Evolutionary conservation across 2,329 filamentous ascomycete species (phyloP), one percentile per base, ranked within the genome.

Genomic region (Mycosphaerella sp.): DNA sequence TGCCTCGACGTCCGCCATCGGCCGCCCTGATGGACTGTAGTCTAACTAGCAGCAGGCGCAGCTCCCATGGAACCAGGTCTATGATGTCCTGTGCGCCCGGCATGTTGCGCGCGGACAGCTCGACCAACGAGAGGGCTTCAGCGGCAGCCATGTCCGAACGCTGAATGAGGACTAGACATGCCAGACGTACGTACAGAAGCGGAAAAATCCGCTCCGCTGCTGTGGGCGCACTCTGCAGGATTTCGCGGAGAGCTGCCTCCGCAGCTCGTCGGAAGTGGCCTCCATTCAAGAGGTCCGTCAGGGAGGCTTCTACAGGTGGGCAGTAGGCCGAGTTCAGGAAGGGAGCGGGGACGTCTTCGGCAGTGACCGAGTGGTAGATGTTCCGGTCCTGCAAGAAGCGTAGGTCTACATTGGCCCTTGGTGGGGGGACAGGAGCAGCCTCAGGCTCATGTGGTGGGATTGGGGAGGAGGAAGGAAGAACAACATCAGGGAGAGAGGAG

Each of bases 11-110:
- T 4, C 91, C 79, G 44, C 84, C 81, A 69, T 98, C 93, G 3
- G 85, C 85, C 57, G 93, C 94, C 1, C 88, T 89, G 41, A 95
- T 79, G 0, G 87, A 88, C 60, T 95, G 88, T 16, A 97, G 76
- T 1, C 90, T 80, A 7, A 96, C 86, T 6, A 85, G 84, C 13
- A 97, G 76, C 2, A 96, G 79, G 6, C 93, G 81, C 46, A 98
- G 76, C 37, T 85, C 79, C 90, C 93, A 98, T 0, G 91, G 91
- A 0, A 91, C 86, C 0, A 95, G 65, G 86, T 85, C 48, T 71
- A 70, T 16, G 73, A 78, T 0, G 71, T 76, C 18, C 68, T 62
- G n/a, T 76, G 74, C 60, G 79, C 79, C 6, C 75, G 69, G 66
- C 82, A 60, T 51, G 21, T 57, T 62, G 2, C 64, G 62, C 2